Conservation (phyloP, 305 asterid genomes). For the Fraxinus paxiana region DNA sequence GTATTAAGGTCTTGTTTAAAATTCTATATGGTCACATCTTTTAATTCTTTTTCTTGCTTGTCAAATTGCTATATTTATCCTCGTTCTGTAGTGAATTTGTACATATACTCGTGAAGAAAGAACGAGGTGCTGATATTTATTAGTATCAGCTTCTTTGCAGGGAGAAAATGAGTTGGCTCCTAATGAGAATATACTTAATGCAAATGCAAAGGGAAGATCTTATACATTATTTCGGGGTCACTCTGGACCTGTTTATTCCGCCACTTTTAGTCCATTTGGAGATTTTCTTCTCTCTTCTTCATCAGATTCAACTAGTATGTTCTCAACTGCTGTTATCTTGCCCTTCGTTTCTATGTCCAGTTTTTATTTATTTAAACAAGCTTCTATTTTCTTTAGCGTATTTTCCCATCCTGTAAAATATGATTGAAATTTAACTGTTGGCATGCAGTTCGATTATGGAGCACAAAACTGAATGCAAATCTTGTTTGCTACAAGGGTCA, state of each 20-base stretch:
- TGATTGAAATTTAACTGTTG: background rate
- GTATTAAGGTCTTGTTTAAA: constrained; percentile 6
- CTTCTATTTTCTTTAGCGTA: background rate
- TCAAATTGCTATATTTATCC: background rate
- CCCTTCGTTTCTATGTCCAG: constrained; percentile 6
- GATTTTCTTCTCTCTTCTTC: constrained; percentile 88
- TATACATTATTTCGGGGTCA: constrained; percentile 83
- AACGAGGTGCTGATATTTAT: constrained; percentile 30
- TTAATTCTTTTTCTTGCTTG: constrained; percentile 6
- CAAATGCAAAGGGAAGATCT: constrained; percentile 51
- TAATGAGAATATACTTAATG: constrained; percentile 41
- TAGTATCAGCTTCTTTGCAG: constrained; percentile 59
- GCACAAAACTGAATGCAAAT: constrained; percentile 80
- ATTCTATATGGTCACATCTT: background rate
- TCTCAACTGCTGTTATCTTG: constrained; percentile 13
- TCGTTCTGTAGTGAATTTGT: background rate
- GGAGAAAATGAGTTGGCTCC: constrained; percentile 54
- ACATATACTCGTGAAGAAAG: constrained; percentile 11
- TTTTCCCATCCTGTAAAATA: background rate
- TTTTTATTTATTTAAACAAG: background rate
- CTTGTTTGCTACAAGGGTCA: constrained; percentile 98
- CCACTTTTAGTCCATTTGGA: constrained; percentile 77
- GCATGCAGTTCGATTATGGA: constrained; percentile 82
- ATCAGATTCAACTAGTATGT: constrained; percentile 82
- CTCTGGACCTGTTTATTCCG: constrained; percentile 85